phyloP scores from a whole-genome alignment of 768 basidiomycete species.

The Ramaria rubella region DNA sequence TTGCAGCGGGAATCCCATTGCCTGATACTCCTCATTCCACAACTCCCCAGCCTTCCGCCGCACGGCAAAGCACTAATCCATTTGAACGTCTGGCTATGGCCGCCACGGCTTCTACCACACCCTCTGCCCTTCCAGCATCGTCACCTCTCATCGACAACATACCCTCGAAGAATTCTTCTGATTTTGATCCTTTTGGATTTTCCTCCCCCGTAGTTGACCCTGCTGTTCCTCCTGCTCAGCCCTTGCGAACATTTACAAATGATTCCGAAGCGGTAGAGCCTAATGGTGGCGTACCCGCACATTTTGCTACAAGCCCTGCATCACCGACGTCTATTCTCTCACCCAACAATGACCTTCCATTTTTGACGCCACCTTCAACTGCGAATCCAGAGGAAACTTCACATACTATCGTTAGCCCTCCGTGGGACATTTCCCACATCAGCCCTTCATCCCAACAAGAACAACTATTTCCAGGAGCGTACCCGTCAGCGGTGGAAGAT shows the following conservation, averaged over 20 bases:
- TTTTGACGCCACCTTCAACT: not conserved
- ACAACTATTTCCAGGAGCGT: not conserved
- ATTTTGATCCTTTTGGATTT: conserved; percentile 3
- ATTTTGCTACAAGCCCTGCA: not conserved
- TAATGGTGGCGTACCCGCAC: not conserved
- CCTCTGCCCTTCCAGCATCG: conserved; percentile 57
- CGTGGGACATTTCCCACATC: no score
- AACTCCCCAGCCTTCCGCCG: conserved; percentile 41
- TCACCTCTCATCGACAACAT: conserved; percentile 31
- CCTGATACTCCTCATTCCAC: conserved; percentile 62
- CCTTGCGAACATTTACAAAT: not conserved
- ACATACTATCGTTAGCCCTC: no score
- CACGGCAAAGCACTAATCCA: conserved; percentile 78
- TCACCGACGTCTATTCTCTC: not conserved
- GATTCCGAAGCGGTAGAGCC: not conserved
- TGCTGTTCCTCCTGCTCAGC: not conserved
- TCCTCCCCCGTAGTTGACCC: not conserved
- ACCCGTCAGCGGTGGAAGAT: conserved; percentile 12
- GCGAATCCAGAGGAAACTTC: not conserved
- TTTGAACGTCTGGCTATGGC: conserved; percentile 67
- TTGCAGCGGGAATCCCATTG: conserved; percentile 67
- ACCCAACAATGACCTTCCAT: not conserved
- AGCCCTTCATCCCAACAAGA: conserved; percentile 14
- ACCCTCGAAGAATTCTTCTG: conserved; percentile 29
- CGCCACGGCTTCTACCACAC: conserved; percentile 39